Conservation (phyloP, 108 stramenopile species). For the Nannochloropsis gaditana region DNA sequence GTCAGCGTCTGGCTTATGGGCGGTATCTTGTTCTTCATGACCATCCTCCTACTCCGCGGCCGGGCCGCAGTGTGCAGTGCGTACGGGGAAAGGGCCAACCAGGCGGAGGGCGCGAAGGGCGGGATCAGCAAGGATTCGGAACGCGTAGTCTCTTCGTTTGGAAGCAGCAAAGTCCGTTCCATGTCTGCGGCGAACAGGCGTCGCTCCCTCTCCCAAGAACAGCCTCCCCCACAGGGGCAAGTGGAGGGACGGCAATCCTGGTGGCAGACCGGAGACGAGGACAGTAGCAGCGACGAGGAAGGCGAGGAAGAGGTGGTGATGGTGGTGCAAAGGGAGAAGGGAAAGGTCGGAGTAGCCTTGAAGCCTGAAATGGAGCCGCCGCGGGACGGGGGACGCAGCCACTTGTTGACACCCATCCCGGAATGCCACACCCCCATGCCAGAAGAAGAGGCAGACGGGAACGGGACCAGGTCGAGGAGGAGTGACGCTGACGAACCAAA, state of each 20-base stretch:
- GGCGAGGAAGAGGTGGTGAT: background rate
- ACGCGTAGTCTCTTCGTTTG: background rate
- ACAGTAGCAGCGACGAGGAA: background rate
- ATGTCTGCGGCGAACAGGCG: background rate
- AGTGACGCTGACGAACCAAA: background rate
- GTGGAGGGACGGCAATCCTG: background rate
- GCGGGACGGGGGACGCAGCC: background rate
- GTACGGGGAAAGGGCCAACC: background rate
- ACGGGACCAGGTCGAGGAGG: background rate
- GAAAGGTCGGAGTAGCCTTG: background rate
- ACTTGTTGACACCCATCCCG: background rate
- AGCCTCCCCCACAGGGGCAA: background rate
- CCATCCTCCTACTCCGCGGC: background rate
- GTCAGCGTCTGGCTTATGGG: slow-evolving; percentile 5
- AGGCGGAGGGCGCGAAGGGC: background rate
- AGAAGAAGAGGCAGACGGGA: background rate
- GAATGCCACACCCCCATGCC: background rate
- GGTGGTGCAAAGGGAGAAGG: background rate
- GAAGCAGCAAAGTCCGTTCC: background rate
- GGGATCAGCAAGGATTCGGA: too few relatives aligned
- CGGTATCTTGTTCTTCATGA: background rate
- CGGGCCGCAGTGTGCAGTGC: background rate
- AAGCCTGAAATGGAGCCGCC: background rate
- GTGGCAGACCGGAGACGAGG: slow-evolving; percentile 6
- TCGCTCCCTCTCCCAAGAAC: background rate